phyloP scores from a whole-genome alignment of 208 protist genomes.

The Trypanosoma conorhini region DNA sequence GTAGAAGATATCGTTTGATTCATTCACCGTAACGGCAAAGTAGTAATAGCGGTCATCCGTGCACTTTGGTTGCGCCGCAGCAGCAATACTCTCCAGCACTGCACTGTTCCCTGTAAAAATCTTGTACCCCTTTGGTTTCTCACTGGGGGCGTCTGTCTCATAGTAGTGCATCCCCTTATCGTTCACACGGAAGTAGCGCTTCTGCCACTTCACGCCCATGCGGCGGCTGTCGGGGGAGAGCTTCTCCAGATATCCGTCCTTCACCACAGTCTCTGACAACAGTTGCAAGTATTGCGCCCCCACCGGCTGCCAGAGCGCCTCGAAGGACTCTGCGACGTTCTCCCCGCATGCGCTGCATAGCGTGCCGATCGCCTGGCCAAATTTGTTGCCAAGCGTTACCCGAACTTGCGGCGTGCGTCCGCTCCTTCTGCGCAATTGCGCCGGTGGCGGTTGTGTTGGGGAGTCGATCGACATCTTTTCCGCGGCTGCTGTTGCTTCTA shows the following conservation, averaged over 20 bases:
- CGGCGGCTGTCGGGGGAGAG: slow-evolving; percentile 14
- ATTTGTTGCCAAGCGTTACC: slow-evolving; percentile 21
- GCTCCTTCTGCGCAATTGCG: neutral
- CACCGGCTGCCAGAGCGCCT: slow-evolving; percentile 30
- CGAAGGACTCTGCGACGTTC: slow-evolving; percentile 14
- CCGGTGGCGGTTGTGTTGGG: neutral
- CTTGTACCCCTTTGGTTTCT: slow-evolving; percentile 37
- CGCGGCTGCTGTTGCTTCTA: neutral
- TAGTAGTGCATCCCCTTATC: slow-evolving; percentile 41
- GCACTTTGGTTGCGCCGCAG: slow-evolving; percentile 12
- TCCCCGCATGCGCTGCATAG: slow-evolving; percentile 14
- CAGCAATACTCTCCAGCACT: slow-evolving; percentile 13
- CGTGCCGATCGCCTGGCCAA: slow-evolving; percentile 21
- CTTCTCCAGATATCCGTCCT: slow-evolving; percentile 30
- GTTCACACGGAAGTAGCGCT: slow-evolving; percentile 31
- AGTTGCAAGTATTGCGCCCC: slow-evolving; percentile 25
- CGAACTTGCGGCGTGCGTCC: neutral
- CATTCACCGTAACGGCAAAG: slow-evolving; percentile 26
- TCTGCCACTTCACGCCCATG: slow-evolving; percentile 34
- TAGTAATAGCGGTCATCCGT: slow-evolving; percentile 26
- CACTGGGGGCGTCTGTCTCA: slow-evolving; percentile 21
- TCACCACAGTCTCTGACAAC: slow-evolving; percentile 16
- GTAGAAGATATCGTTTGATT: slow-evolving; percentile 30
- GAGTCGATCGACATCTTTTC: neutral
- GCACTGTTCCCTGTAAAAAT: slow-evolving; percentile 20